Conservation (phyloP, 2,329 filamentous ascomycete genomes). For the Fragosphaeria purpurea region DNA sequence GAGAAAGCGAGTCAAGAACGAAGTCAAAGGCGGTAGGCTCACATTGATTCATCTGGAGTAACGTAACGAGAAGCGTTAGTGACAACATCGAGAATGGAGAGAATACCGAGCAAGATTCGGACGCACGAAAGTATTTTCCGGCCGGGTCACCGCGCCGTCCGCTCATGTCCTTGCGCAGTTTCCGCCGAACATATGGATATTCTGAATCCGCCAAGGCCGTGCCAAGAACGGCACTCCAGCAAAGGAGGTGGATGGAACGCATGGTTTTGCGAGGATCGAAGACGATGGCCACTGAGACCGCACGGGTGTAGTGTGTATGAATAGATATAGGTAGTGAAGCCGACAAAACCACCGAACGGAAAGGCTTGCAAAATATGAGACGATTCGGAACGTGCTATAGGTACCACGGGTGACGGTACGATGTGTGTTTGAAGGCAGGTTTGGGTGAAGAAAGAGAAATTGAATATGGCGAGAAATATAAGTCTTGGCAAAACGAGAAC, state of each 20-base stretch:
- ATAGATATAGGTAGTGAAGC: too few species aligned
- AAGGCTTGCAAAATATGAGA: too few species aligned
- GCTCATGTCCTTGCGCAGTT: slow-evolving; percentile 17
- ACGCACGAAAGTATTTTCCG: slow-evolving; percentile 27
- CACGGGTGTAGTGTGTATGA: too few species aligned
- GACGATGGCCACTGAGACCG: too few species aligned
- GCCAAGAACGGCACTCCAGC: slow-evolving; percentile 8
- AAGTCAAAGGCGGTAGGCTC: not conserved
- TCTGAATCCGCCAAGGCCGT: slow-evolving; percentile 12
- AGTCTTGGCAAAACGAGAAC: too few species aligned
- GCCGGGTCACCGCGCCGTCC: slow-evolving; percentile 5
- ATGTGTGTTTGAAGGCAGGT: too few species aligned
- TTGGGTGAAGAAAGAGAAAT: too few species aligned
- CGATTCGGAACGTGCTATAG: too few species aligned
- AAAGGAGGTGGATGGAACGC: slow-evolving; percentile 8
- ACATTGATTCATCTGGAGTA: slow-evolving; percentile 14
- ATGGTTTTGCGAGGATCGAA: slow-evolving; percentile 5
- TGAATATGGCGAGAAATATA: too few species aligned
- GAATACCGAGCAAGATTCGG: not conserved
- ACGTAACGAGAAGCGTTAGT: not conserved
- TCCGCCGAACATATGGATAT: slow-evolving; percentile 13
- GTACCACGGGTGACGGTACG: too few species aligned
- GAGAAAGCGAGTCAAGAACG: too few species aligned
- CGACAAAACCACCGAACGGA: too few species aligned
- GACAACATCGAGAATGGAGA: not conserved